Conservation (phyloP, 305 asterid genomes). For the Euphrasia arctica region DNA sequence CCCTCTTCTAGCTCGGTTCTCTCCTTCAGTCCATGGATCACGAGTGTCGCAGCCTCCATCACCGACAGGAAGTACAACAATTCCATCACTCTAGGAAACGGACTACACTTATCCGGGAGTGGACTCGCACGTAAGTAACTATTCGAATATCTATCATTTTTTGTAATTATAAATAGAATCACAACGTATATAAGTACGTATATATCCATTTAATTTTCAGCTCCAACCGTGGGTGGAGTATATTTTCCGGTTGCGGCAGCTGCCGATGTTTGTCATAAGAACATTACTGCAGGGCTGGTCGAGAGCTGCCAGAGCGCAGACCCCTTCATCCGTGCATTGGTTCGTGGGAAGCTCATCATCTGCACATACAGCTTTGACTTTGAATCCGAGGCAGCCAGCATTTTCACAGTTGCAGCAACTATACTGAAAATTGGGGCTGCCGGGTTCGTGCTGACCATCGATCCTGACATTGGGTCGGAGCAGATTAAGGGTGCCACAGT, state of each 20-base stretch:
- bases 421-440: constrained; percentile 45
- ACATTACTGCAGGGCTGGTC: constrained; percentile 36
- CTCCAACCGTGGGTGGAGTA: constrained; percentile 47
- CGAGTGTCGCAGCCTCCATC: constrained; percentile 51
- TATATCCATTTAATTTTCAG: constrained; percentile 25
- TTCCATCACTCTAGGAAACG: constrained; percentile 45
- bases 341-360: constrained; percentile 52
- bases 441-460: constrained; percentile 61
- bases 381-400: constrained; percentile 44
- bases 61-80: constrained; percentile 53
- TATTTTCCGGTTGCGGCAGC: constrained; percentile 51
- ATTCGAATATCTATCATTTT: no score
- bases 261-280: constrained; percentile 51
- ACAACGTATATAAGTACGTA: no score
- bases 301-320: constrained; percentile 54
- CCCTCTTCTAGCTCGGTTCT: constrained; percentile 54
- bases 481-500: constrained; percentile 41
- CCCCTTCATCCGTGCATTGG: constrained; percentile 41
- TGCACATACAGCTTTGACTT: constrained; percentile 57
- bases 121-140: constrained; percentile 52
- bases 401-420: constrained; percentile 49
- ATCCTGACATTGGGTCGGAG: constrained; percentile 46
- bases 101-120: constrained; percentile 39
- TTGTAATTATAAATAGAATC: no score
- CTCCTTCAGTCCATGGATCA: constrained; percentile 72